A percentile compares a stretch with the other conserved stretches of the same genome.
Conservation (phyloP, 345 rosid species). For the Pistacia vera region DNA sequence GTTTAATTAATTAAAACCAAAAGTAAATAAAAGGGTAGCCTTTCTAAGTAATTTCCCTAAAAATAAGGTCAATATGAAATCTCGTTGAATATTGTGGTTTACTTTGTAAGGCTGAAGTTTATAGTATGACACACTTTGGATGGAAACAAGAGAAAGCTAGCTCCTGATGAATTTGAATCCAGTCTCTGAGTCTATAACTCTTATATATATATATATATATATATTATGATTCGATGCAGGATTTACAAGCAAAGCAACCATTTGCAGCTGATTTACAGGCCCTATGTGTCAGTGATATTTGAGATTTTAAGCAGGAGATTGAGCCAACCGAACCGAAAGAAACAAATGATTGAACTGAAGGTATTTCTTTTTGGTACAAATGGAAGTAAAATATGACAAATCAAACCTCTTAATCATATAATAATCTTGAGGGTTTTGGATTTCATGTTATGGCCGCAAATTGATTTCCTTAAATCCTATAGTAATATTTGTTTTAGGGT, state of each 20-base stretch:
- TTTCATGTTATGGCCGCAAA: no score
- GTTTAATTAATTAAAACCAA: neutral
- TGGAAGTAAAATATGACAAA: no score
- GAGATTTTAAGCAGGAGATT: no score
- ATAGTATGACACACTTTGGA: neutral
- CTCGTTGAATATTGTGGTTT: neutral
- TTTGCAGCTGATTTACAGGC: neutral
- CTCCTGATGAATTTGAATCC: neutral
- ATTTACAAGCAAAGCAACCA: slow-evolving; percentile 6
- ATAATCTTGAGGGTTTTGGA: no score
- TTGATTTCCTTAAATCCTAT: no score
- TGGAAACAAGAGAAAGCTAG: neutral
- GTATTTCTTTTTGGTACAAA: no score
- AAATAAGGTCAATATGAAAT: neutral
- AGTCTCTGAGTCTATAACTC: neutral
- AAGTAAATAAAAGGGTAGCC: neutral
- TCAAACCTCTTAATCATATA: no score
- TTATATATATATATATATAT: neutral
- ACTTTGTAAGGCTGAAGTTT: neutral
- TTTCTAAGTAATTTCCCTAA: neutral
- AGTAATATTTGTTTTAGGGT: no score
- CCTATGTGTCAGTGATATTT: neutral
- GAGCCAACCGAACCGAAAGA: no score
- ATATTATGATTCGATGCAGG: slow-evolving; percentile 11
- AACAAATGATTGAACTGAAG: no score